These are phyloP conservation scores for Talaromyces amestolkiae DNA, from an alignment of 2,329 filamentous ascomycete genomes.

Conservation along the genomic window DNA sequence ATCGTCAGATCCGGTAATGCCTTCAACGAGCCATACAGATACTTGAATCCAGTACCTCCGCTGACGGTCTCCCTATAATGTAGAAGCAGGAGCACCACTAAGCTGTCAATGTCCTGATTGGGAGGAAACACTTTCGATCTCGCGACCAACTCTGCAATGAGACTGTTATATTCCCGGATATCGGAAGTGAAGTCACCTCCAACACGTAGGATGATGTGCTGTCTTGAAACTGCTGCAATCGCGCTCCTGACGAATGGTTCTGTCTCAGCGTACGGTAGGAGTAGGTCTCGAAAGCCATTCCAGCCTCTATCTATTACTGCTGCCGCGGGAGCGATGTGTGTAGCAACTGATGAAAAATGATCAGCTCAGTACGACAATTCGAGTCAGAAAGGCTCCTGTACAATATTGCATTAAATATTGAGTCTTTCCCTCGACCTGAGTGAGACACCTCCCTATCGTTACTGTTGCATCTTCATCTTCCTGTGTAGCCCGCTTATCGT, in stretches of 20 bases:
- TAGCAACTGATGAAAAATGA: neutral
- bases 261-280: neutral
- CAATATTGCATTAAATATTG: neutral
- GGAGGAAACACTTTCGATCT: neutral
- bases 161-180: neutral
- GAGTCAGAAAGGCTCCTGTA: neutral
- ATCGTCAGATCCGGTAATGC: neutral
- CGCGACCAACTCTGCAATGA: neutral
- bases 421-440: neutral
- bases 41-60: neutral
- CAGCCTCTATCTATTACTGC: conserved; percentile 1
- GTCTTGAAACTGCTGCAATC: neutral
- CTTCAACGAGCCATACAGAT: neutral
- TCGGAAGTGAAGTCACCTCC: neutral
- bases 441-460: neutral
- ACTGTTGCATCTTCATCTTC: neutral
- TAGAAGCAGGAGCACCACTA: neutral
- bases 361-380: neutral
- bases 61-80: neutral
- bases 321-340: conserved; percentile 2
- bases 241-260: neutral
- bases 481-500: neutral
- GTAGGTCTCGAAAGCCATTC: conserved; percentile 1
- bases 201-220: neutral
- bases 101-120: neutral